These are phyloP conservation scores for Cladosporium sp. DNA, from an alignment of 2,329 filamentous ascomycete species.

Conservation along the genomic window DNA sequence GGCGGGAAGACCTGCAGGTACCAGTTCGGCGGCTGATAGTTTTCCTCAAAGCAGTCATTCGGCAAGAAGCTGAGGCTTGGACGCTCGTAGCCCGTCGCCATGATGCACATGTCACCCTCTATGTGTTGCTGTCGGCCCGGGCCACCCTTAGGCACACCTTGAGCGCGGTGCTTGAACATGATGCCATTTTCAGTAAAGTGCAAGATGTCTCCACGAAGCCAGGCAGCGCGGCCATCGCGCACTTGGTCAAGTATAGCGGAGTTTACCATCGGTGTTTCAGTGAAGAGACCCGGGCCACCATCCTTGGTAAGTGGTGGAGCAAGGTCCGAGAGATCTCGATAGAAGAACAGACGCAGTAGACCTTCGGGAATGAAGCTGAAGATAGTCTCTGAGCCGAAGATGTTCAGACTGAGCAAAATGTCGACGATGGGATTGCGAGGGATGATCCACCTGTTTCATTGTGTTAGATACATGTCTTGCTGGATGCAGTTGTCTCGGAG, in stretches of 20 bases:
- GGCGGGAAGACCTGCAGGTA: conserved; percentile 85
- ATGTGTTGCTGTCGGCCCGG: conserved; percentile 65
- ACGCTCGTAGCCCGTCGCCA: conserved; percentile 78
- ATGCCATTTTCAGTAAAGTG: conserved; percentile 61
- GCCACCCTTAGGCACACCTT: conserved; percentile 71
- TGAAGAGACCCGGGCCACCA: conserved; percentile 65
- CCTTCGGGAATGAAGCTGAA: conserved; percentile 69
- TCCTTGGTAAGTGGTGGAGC: conserved; percentile 50
- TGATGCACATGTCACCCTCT: conserved; percentile 70
- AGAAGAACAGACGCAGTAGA: conserved; percentile 73
- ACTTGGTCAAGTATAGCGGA: conserved; percentile 74
- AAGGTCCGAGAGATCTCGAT: conserved; percentile 72
- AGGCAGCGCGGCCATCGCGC: conserved; percentile 66
- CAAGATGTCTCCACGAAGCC: conserved; percentile 77
- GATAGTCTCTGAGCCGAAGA: conserved; percentile 65
- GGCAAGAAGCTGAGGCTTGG: conserved; percentile 72
- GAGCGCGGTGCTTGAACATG: conserved; percentile 64
- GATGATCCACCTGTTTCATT: conserved; percentile 55
- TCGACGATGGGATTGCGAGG: conserved; percentile 74
- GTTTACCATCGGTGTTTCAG: conserved; percentile 82
- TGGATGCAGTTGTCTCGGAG: background rate
- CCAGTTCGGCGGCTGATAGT: conserved; percentile 79
- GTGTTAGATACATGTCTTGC: background rate
- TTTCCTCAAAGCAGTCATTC: conserved; percentile 64
- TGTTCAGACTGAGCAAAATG: conserved; percentile 68